Base-by-base conservation (phyloP, 2,329 filamentous ascomycete genomes). In the Fusarium scirpi region DNA sequence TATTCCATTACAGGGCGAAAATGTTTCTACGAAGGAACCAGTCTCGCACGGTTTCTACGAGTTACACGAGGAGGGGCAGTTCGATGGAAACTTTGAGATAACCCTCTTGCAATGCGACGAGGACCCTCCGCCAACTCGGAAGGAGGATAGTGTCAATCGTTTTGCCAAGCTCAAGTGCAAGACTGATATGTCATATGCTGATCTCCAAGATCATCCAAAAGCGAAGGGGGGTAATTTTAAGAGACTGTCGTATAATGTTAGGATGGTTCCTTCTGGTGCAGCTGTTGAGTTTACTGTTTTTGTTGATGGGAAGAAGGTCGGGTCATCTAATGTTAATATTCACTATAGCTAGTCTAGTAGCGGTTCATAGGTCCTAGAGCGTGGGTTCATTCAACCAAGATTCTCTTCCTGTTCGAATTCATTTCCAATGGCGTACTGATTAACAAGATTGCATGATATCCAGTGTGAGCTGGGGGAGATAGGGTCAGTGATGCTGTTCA, bases 51-150 rank as follows among this genome's bases (percentile, higher is more conserved):
- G 4, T 8, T 41, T 41, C 12, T 41, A 41, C 38, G 4, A 20
- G 2, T 0, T 20, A 13, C 0, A 20, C 11, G 6, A 20, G 3
- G 11, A 41, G 4, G n/a, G n/a, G 2, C n/a, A 20, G n/a, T 41
- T n/a, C 8, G 38, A 41, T 2, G 38, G n/a, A 1, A 41, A 41
- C 11, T 41, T 20, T 9, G 38, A 41, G 2, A n/a, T 41, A 3
- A 1, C 18, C 1, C 38, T 41, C 38, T 3, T n/a, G 7, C 18
- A 41, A 41, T 41, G 38, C 6, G n/a, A n/a, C 2, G 11, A 41
- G 18, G 38, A 41, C n/a, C 22, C 41, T 16, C n/a, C 41, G 5
- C 51, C 51, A 3, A 13, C 51, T 24, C 20, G 20, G 5, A 30
- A 1, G 8, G 38, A 54, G 12, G 10, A 29, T 5, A 54, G 7